Conservation (phyloP, 768 basidiomycete genomes). For the Podaxis sp. region DNA sequence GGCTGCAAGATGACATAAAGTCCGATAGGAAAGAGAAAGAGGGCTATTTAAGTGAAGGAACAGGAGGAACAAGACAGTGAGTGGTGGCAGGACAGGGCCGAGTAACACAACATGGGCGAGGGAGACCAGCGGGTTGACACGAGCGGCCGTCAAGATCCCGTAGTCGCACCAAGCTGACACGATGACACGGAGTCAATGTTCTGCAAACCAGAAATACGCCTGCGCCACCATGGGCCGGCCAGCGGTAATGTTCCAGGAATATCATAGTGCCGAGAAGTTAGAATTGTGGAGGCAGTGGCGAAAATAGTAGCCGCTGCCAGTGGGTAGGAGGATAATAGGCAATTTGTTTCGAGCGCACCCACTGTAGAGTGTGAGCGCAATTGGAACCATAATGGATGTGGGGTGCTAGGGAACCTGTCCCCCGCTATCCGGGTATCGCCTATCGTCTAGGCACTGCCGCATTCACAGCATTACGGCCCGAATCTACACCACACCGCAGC, state of each 20-base stretch:
- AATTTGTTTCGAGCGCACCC: background rate
- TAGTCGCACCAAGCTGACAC: background rate
- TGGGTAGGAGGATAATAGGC: background rate
- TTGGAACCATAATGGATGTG: background rate
- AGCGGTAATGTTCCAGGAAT: background rate
- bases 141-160: background rate
- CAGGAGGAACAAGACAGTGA: background rate
- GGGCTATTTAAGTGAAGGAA: background rate
- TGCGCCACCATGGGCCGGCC: background rate
- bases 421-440: background rate
- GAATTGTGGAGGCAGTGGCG: background rate
- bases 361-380: background rate
- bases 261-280: background rate
- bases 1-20: background rate
- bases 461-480: slow-evolving; percentile 9
- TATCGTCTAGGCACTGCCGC: background rate
- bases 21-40: background rate
- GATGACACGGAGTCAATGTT: background rate
- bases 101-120: background rate
- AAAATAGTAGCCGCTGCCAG: background rate
- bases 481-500: background rate
- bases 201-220: no score
- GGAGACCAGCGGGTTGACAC: background rate
- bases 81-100: background rate
- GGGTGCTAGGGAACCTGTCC: background rate